phyloP scores from a whole-genome alignment of 306 rosid species.

The Sesbania bispinosa region DNA sequence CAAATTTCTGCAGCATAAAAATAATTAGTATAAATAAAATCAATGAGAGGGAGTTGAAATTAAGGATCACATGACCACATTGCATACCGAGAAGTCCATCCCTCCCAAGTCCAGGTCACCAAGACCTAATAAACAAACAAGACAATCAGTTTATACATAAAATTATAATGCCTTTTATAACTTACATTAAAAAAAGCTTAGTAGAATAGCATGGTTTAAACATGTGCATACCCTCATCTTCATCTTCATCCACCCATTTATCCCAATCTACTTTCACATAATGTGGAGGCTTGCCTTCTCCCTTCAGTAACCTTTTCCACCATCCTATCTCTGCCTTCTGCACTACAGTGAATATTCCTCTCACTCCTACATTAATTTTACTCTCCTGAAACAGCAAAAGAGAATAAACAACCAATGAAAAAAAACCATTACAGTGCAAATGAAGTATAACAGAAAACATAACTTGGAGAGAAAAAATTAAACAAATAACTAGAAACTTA shows the following conservation, averaged over 20 bases:
- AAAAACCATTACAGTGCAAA: background rate
- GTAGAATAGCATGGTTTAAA: background rate
- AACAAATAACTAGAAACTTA: no score
- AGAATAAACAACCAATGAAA: background rate
- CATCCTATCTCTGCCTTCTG: slow-evolving; percentile 84
- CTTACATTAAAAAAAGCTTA: background rate
- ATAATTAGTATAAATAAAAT: background rate
- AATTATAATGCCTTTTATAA: background rate
- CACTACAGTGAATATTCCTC: slow-evolving; percentile 67
- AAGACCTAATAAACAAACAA: slow-evolving; percentile 31
- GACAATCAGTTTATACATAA: background rate
- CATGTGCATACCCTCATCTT: slow-evolving; percentile 54
- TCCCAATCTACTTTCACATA: slow-evolving; percentile 95
- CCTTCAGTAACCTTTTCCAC: slow-evolving; percentile 82
- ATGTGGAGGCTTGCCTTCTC: slow-evolving; percentile 79
- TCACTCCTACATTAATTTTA: slow-evolving; percentile 73
- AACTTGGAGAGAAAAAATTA: no score
- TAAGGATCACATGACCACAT: background rate
- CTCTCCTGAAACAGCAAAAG: slow-evolving; percentile 72
- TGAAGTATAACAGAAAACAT: background rate
- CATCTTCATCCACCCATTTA: slow-evolving; percentile 97
- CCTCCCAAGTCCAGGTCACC: slow-evolving; percentile 80
- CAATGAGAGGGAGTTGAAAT: background rate
- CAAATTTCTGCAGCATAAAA: slow-evolving; percentile 66
- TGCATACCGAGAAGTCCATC: slow-evolving; percentile 96